Base-by-base conservation (phyloP, 345 rosid genomes). In the Adansonia digitata region DNA sequence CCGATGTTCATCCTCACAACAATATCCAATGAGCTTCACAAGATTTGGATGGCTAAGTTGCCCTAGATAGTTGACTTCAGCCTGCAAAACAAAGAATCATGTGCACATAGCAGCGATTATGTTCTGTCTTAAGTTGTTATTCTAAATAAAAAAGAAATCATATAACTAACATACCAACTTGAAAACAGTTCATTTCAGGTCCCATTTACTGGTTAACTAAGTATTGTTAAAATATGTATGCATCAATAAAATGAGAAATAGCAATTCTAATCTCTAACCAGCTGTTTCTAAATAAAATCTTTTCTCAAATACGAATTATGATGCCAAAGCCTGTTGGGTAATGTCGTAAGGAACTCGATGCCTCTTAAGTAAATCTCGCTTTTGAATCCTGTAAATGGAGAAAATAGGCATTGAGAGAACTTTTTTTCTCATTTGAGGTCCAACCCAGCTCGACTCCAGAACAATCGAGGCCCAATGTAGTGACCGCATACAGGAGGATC, bases 1-100 rank as follows among this genome's bases (percentile, higher is more conserved):
- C 71, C 98, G 88, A 71, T 93, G 98, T 60, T 90, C 97, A 82
- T 89, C 98, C 84, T 95, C 99, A 74, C 99, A 95, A 81, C 99
- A 95, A 75, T 91, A 92, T 11, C 99, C 99, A 85, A 93, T 92
- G 63, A 95, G 99, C 85, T 90, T 95, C 67, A 93, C 99, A 84
- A 95, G 92, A 85, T 93, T 93, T 17, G 90, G 81, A 80, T 95
- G 97, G 81, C 94, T 88, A 18, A 95, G 89, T 79, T 90, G 97
- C 73, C 98, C 99, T 78, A 95, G 81, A 85, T 93, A 93, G 78
- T 91, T 91, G 45, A 95, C 94, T 85, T 95, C 99, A 52, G 99
- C 89, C 98, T 94, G 84, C 79, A 85, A 82, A 72, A 74, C 48
- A 81, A 74, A 76, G 27, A 69, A 55, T 40, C 29, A 49, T 27